Base-by-base conservation (phyloP, 352 stramenopile genomes). In the Globisporangium mamillatum region DNA sequence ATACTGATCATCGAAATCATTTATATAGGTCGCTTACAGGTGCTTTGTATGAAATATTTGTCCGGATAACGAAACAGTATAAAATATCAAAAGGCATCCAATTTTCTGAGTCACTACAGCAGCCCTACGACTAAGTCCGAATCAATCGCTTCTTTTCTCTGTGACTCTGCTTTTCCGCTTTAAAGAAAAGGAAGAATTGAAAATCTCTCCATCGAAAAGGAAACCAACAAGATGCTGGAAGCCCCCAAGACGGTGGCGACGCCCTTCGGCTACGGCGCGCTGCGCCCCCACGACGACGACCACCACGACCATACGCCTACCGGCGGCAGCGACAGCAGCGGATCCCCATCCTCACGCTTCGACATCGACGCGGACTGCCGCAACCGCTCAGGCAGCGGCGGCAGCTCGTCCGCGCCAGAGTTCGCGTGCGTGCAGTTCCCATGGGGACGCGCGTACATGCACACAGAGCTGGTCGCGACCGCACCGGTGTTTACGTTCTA, bases 401-500 rank as follows among this genome's bases (percentile, higher is more conserved):
- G 24, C 20, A 22, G 44, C 44, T 52, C 44, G 7, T 9, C 16
- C 18, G n/a, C 56, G 8, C 27, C 74, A 20, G 76, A 71, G 14
- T 90, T 93, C 65, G 80, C 80, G 60, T 81, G 81, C 60, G 86
- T 94, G 27, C 63, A 83, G 58, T 94, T 94, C 54, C 81, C 86
- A 2, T 94, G 86, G 86, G 86, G 86, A n/a, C 74, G 80, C 41
- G 84, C 83, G 48, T 91, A 90, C 59, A 75, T 94, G 20, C 75
- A 88, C 60, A 67, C 77, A 22, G 78, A 89, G 32, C 64, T 90
- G 29, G 79, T 92, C 48, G 82, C 80, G 5, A 61, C 78, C 16
- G 72, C 78, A 32, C 86, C 84, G 1, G 74, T 89, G 54, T 94
- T 94, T 59, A 94, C 82, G 9, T 91, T 94, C 72, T 94, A 92